Percentiles rank a stretch among this genome's conserved stretches.
Evolutionary conservation across 140 eudicot genomes (phyloP).

Genomic region (Oenanthe javanica): DNA sequence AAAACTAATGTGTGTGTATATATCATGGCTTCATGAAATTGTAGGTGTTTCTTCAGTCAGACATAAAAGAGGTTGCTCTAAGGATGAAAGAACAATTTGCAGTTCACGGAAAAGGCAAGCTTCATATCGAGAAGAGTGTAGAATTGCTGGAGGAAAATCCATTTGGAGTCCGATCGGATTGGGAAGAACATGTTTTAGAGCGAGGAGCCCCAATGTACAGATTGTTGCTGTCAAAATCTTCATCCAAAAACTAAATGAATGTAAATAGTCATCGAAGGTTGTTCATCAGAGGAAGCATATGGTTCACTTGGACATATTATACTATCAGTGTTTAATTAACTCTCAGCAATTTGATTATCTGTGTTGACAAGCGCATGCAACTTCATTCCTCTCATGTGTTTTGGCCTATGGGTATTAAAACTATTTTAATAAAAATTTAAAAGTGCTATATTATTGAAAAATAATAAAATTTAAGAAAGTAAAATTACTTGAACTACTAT

Average conservation of each 20-base stretch:
- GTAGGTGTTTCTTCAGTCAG: conserved; percentile 86
- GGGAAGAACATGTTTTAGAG: conserved; percentile 71
- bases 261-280: neutral
- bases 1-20: neutral
- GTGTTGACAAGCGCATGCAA: neutral
- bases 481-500: neutral
- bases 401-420: too few relatives aligned
- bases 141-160: conserved; percentile 77
- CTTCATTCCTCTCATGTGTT: neutral
- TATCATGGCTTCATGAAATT: conserved; percentile 13
- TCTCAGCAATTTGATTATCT: neutral
- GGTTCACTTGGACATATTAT: too few relatives aligned
- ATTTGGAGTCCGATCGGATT: conserved; percentile 71
- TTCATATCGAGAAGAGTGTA: conserved; percentile 23
- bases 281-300: too few relatives aligned
- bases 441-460: neutral
- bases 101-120: conserved; percentile 51
- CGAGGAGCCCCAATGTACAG: conserved; percentile 80
- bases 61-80: conserved; percentile 62
- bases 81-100: conserved; percentile 68
- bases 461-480: too few relatives aligned
- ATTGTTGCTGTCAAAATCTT: conserved; percentile 48
- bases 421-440: too few relatives aligned
- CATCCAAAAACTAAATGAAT: neutral
- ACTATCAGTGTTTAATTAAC: too few relatives aligned